Evolutionary conservation across 208 protist genomes (phyloP).

Genomic region (Trypanosoma conorhini): DNA sequence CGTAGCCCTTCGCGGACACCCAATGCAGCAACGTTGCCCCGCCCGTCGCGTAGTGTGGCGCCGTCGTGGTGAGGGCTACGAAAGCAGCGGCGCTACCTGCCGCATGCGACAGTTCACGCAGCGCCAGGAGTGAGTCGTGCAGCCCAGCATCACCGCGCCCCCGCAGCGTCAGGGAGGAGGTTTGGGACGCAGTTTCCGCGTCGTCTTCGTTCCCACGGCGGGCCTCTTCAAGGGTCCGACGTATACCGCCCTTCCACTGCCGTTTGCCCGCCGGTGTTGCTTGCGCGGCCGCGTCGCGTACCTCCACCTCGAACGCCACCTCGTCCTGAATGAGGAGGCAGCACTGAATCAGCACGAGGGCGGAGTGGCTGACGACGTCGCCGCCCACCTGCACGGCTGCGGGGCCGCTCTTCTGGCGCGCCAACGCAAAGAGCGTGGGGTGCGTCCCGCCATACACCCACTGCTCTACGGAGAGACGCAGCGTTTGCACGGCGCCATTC

Average conservation of each 20-base stretch:
- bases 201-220: not conserved
- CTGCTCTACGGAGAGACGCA: slow-evolving; percentile 14
- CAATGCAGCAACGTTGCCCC: slow-evolving; percentile 16
- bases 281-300: not conserved
- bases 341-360: slow-evolving; percentile 15
- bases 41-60: slow-evolving; percentile 1
- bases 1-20: slow-evolving; percentile 15
- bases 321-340: slow-evolving; percentile 25
- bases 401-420: not conserved
- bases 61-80: slow-evolving; percentile 12
- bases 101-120: slow-evolving; percentile 2
- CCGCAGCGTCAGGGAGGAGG: not conserved
- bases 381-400: slow-evolving; percentile 2
- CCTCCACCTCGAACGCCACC: slow-evolving; percentile 5
- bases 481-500: slow-evolving; percentile 19
- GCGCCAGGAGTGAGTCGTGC: slow-evolving; percentile 5
- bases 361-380: slow-evolving; percentile 7
- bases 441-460: slow-evolving; percentile 22
- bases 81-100: not conserved
- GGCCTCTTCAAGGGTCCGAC: not conserved
- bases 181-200: slow-evolving; percentile 5
- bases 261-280: not conserved
- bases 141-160: slow-evolving; percentile 14
- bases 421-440: slow-evolving; percentile 13
- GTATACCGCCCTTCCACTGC: not conserved